These are phyloP conservation scores for Leptographium galeiforme DNA, from an alignment of 2,329 filamentous ascomycete species.

Conservation along the genomic window DNA sequence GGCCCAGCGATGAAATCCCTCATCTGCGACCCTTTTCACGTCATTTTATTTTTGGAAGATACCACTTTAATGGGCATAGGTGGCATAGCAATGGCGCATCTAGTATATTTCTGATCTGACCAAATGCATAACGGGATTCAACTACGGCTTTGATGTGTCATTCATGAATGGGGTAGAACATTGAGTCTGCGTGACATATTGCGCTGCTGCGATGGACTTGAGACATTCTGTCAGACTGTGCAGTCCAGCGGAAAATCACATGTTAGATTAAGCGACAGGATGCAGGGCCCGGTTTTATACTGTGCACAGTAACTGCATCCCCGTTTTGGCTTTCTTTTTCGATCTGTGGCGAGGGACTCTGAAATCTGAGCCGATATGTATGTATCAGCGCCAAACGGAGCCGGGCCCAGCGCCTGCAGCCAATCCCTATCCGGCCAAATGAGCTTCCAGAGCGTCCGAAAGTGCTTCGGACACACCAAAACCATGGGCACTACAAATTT, in stretches of 20 bases:
- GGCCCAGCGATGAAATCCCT: too few relatives aligned
- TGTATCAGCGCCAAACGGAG: not conserved
- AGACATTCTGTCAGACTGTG: not conserved
- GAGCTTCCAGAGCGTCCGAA: not conserved
- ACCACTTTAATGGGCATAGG: slow-evolving; percentile 2
- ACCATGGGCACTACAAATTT: too few relatives aligned
- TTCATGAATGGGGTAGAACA: too few relatives aligned
- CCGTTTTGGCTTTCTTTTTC: not conserved
- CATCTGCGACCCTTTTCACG: not conserved
- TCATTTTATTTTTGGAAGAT: slow-evolving; percentile 3
- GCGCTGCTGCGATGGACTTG: not conserved
- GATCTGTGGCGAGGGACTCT: not conserved
- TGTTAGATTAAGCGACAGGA: not conserved
- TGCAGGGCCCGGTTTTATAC: not conserved
- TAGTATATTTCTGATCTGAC: not conserved
- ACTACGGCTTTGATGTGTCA: too few relatives aligned
- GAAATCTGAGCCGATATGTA: not conserved
- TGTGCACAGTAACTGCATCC: not conserved
- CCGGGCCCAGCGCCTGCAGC: not conserved
- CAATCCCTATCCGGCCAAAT: not conserved
- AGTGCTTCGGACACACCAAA: too few relatives aligned
- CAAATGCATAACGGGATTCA: too few relatives aligned
- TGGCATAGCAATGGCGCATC: slow-evolving; percentile 4
- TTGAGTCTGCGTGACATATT: too few relatives aligned
- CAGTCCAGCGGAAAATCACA: not conserved